A percentile compares a stretch with the other conserved stretches of the same genome.
phyloP scores from a whole-genome alignment of 2,329 filamentous ascomycete species.

The Trichoderma koningii region DNA sequence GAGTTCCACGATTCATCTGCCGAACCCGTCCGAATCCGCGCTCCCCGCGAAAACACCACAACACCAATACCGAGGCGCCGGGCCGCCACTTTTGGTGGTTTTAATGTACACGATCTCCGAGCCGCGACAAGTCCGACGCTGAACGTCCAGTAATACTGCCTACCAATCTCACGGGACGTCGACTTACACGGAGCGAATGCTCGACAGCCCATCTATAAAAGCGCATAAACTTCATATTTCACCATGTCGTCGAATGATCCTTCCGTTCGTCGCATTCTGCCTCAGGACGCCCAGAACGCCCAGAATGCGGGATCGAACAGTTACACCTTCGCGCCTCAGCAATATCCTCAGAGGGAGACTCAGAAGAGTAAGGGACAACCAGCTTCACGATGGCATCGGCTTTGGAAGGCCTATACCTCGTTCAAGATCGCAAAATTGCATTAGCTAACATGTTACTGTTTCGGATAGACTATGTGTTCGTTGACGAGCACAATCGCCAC shows the following conservation, averaged over 20 bases:
- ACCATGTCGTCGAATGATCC: conserved; percentile 64
- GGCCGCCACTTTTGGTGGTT: conserved; percentile 12
- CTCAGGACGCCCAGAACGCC: conserved; percentile 55
- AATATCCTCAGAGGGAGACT: conserved; percentile 63
- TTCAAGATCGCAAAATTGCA: conserved; percentile 11
- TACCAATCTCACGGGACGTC: background rate
- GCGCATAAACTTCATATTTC: conserved; percentile 13
- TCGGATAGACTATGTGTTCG: conserved; percentile 88
- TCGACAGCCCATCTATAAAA: background rate
- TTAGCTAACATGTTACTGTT: background rate
- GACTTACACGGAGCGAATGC: background rate
- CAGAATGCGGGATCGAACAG: conserved; percentile 63
- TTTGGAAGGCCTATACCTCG: background rate
- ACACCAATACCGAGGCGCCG: conserved; percentile 21
- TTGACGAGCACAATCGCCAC: conserved; percentile 97
- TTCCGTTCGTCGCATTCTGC: conserved; percentile 62
- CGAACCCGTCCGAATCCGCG: too few relatives aligned
- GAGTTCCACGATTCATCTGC: background rate
- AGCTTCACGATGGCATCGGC: background rate
- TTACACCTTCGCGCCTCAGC: conserved; percentile 72
- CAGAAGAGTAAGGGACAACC: conserved; percentile 70
- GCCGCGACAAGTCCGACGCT: conserved; percentile 9
- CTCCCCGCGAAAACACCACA: too few relatives aligned
- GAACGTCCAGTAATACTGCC: background rate
- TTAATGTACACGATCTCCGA: conserved; percentile 21